phyloP scores from a whole-genome alignment of 2,329 filamentous ascomycete genomes.

The Cercospora berteroae region DNA sequence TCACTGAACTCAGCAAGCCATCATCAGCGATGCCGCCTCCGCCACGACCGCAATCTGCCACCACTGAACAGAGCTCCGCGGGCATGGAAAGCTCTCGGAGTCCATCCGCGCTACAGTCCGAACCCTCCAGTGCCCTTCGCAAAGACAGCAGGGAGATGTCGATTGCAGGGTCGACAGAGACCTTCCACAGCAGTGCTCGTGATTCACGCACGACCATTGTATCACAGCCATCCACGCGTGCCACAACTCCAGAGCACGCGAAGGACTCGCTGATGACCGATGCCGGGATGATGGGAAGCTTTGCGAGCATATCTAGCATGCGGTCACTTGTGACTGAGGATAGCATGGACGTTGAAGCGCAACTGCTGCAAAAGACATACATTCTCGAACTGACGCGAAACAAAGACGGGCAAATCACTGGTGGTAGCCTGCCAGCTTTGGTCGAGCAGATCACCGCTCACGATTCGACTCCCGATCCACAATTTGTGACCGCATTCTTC shows the following conservation, averaged over 20 bases:
- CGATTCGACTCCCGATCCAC: constrained; percentile 84
- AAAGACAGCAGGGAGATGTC: constrained; percentile 72
- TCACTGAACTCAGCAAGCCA: constrained; percentile 8
- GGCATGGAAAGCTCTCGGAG: constrained; percentile 21
- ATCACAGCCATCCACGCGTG: constrained; percentile 80
- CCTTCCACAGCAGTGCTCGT: constrained; percentile 68
- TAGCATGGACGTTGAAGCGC: constrained; percentile 73
- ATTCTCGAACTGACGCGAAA: constrained; percentile 90
- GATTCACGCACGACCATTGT: constrained; percentile 78
- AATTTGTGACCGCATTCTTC: constrained; percentile 93
- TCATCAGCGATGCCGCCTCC: constrained; percentile 16
- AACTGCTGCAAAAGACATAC: constrained; percentile 85
- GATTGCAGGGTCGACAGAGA: constrained; percentile 74
- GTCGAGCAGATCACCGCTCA: constrained; percentile 94
- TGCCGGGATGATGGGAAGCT: constrained; percentile 60
- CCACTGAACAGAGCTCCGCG: constrained; percentile 11
- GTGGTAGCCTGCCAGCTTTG: constrained; percentile 82
- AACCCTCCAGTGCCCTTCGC: constrained; percentile 33
- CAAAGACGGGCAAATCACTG: constrained; percentile 91
- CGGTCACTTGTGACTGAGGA: constrained; percentile 68
- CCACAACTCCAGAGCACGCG: constrained; percentile 75
- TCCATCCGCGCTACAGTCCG: constrained; percentile 13
- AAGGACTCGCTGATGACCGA: constrained; percentile 46
- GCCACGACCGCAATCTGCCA: constrained; percentile 15
- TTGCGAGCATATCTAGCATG: constrained; percentile 64